Base-by-base conservation (phyloP, 2,329 filamentous ascomycete species). In the Fusarium sp. region DNA sequence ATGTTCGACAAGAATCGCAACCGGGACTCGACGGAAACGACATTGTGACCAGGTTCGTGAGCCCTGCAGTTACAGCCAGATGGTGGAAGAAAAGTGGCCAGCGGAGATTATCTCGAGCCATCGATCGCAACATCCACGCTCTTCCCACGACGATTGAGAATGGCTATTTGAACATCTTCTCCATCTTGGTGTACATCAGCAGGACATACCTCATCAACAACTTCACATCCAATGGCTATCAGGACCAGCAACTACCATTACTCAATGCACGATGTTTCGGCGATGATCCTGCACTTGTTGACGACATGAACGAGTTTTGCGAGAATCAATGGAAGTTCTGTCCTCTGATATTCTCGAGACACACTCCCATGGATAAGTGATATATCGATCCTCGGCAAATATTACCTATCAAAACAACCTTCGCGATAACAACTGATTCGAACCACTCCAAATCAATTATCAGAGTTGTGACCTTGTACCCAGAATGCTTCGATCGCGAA, bases 321-420 rank as follows among this genome's bases (percentile, higher is more conserved):
- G 6, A 59, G 0, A 34, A 28, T 1, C 73, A 75, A 15, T 75
- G 73, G 72, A 57, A 28, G 17, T 75, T 75, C 45, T 70, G 62
- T 3, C 72, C 73, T 2, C 24, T 68, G 0, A n/a, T 54, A 0
- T 72, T 75, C 57, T 55, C 51, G 3, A n/a, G 15, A 8, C 3
- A 36, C 1, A 38, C 36, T 4, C 58, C n/a, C 9, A 58, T 71
- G 62, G 45, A 64, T 17, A 39, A 15, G 7, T 51, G 30, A 14
- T 24, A 5, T 0, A 42, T 75, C 7, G 15, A 66, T 10, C 13
- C 32, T n/a, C 47, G 24, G 0, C 72, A 68, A 17, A 70, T 73
- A 15, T 38, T 75, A 5, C 73, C 73, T 3, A 71, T 75, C 15
- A 30, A 68, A 30, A 12, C 24, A 2, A 17, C 34, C 4, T 28